These are phyloP conservation scores for Alternaria gansuensis DNA, from an alignment of 2,329 filamentous ascomycete species.

Conservation along the genomic window DNA sequence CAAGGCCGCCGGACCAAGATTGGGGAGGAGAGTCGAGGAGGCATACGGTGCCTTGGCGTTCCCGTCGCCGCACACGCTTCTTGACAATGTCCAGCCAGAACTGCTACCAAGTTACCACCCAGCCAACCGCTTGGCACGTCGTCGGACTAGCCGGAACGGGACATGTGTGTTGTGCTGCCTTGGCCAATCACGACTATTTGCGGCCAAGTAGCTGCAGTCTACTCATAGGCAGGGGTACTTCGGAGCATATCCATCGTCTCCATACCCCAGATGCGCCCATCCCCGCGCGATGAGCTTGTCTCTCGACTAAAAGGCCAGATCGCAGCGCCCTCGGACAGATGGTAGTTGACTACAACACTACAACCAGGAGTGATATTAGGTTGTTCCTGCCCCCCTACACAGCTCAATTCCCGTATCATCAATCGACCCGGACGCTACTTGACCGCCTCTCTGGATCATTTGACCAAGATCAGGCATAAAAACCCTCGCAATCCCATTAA, in stretches of 20 bases:
- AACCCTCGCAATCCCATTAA: constrained; percentile 25
- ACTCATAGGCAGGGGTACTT: constrained; percentile 19
- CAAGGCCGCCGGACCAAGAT: constrained; percentile 16
- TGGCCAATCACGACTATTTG: constrained; percentile 44
- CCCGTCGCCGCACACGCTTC: constrained; percentile 4
- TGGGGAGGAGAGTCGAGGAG: constrained; percentile 20
- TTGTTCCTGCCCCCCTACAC: neutral
- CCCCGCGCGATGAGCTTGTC: constrained; percentile 11
- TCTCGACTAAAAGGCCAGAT: neutral
- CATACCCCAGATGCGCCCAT: constrained; percentile 4
- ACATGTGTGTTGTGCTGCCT: constrained; percentile 13
- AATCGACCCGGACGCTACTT: neutral
- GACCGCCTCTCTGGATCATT: constrained; percentile 22
- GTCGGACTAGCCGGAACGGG: constrained; percentile 34
- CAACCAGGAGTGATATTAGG: neutral
- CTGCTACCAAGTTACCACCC: neutral
- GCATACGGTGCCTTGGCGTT: constrained; percentile 9
- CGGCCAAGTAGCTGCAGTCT: constrained; percentile 26
- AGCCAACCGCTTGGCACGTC: neutral
- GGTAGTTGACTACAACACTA: neutral
- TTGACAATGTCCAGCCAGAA: neutral
- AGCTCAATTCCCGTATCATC: neutral
- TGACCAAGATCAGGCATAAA: constrained; percentile 33
- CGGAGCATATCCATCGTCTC: constrained; percentile 11
- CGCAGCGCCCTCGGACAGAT: constrained; percentile 7